A percentile compares a stretch with the other conserved stretches of the same genome.
These are phyloP conservation scores for Mytilinidion resinicola DNA, from an alignment of 495 filamentous ascomycete species.

Conservation along the genomic window DNA sequence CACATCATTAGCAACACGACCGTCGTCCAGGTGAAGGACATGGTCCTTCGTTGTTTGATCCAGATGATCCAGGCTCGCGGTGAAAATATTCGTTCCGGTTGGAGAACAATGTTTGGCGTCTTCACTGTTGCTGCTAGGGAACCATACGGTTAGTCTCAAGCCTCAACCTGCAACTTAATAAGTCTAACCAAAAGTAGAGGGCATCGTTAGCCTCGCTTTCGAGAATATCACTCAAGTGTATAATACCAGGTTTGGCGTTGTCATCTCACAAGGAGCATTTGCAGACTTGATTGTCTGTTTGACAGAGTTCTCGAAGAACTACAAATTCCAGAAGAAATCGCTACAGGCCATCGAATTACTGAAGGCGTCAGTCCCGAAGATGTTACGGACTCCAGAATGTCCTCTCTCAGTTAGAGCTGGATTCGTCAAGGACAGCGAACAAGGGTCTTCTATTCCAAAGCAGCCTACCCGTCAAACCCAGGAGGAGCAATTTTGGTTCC, in stretches of 20 bases:
- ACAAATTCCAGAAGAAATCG: constrained; percentile 95
- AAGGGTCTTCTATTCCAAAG: constrained; percentile 45
- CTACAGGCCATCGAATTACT: constrained; percentile 92
- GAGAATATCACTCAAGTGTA: constrained; percentile 98
- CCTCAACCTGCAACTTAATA: neutral
- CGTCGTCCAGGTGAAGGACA: constrained; percentile 89
- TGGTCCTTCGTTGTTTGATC: constrained; percentile 92
- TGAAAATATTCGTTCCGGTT: constrained; percentile 92
- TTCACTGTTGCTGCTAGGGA: constrained; percentile 94
- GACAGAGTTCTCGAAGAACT: constrained; percentile 97
- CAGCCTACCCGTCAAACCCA: constrained; percentile 59
- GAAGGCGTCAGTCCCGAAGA: constrained; percentile 82
- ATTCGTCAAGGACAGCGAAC: constrained; percentile 32
- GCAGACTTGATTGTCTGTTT: constrained; percentile 93
- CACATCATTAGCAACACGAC: constrained; percentile 91
- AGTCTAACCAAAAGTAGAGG: constrained; percentile 52
- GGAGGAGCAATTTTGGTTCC: constrained; percentile 98
- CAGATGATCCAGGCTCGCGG: constrained; percentile 98
- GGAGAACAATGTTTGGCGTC: constrained; percentile 99
- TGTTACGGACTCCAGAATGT: constrained; percentile 94
- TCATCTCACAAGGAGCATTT: constrained; percentile 94
- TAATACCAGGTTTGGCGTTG: constrained; percentile 89
- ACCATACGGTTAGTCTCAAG: constrained; percentile 57
- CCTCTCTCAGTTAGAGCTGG: constrained; percentile 63
- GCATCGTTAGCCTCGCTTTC: constrained; percentile 91